Base-by-base conservation (phyloP, 2,329 filamentous ascomycete species). In the Graphilbum ipis-grandicollis region DNA sequence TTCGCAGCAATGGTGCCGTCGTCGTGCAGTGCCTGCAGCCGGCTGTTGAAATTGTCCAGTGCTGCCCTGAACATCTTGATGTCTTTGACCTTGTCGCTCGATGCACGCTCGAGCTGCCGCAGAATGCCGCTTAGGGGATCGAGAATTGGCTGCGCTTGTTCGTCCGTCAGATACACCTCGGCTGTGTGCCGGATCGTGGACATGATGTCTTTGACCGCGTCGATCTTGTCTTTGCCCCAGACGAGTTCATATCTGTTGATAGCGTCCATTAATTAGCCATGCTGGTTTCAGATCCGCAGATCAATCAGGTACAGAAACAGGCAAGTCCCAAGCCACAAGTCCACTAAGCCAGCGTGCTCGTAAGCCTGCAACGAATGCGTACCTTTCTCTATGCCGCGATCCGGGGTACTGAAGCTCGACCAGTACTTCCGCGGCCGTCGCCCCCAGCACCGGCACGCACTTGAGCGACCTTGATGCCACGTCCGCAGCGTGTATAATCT, bases 351-450 rank as follows among this genome's bases (percentile, higher is more conserved):
- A n/a, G n/a, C n/a, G n/a, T n/a, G n/a, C n/a, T n/a, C n/a, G n/a
- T n/a, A n/a, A n/a, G 21, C 6, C 21, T 23, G 21, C 21, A 23
- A n/a, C n/a, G 5, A 14, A 12, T 43, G 2, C 45, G 18, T 47
- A 57, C 52, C 48, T 43, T 39, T 56, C 54, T 28, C 45, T 42
- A 38, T 52, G 46, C 35, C 48, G 48, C 12, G 50, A 48, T 53
- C 82, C 86, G 9, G 90, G 88, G 55, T 96, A 96, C 54, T 90
- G 81, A 46, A 96, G 59, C 50, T 76, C 63, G 41, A 92, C 70
- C 10, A 56, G 59, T 7, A 75, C 63, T 40, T 72, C 66, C 40
- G 72, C 61, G 34, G 62, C 56, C 34, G 58, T 56, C 3, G 63
- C 58, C 29, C 61, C 60, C 41, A 68, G 57, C 12, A 64, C 61